A percentile compares a stretch with the other conserved stretches of the same genome.
Conservation (phyloP, 176 grass and related monocot genomes). For the Microstegium vimineum region DNA sequence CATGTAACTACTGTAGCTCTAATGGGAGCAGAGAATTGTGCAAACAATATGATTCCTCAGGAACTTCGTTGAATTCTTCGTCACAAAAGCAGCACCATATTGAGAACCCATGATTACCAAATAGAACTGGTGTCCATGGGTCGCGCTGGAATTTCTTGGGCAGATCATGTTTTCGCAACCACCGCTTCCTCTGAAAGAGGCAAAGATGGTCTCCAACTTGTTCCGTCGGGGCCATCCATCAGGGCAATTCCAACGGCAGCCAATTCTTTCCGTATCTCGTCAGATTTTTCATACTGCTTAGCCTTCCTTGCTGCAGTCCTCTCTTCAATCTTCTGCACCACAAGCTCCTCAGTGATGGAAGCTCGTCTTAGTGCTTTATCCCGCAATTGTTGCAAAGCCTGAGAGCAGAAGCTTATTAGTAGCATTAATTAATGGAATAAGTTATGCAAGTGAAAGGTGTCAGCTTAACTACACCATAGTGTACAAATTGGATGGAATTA, state of each 20-base stretch:
- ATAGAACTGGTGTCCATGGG: neutral
- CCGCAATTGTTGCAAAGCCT: conserved; percentile 70
- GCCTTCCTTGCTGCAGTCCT: conserved; percentile 64
- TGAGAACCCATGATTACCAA: neutral
- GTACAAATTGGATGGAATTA: neutral
- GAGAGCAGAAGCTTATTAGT: conserved; percentile 3
- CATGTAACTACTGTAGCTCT: neutral
- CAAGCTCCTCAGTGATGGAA: conserved; percentile 55
- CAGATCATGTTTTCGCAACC: conserved; percentile 18
- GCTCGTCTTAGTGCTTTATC: conserved; percentile 65
- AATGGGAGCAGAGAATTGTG: neutral
- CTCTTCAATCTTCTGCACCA: conserved; percentile 78
- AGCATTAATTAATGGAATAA: neutral
- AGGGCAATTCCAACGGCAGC: conserved; percentile 59
- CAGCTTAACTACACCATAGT: neutral
- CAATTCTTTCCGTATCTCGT: conserved; percentile 77
- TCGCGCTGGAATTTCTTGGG: neutral
- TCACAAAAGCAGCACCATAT: neutral
- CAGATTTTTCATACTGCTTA: conserved; percentile 67
- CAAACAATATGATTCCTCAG: neutral
- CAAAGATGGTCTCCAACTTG: conserved; percentile 65
- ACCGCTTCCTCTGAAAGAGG: conserved; percentile 37
- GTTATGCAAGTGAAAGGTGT: neutral
- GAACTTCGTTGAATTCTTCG: neutral
- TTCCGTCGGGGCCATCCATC: conserved; percentile 75